Conservation (phyloP, 1,284 basidiomycete genomes). For the Malassezia vespertilionis region DNA sequence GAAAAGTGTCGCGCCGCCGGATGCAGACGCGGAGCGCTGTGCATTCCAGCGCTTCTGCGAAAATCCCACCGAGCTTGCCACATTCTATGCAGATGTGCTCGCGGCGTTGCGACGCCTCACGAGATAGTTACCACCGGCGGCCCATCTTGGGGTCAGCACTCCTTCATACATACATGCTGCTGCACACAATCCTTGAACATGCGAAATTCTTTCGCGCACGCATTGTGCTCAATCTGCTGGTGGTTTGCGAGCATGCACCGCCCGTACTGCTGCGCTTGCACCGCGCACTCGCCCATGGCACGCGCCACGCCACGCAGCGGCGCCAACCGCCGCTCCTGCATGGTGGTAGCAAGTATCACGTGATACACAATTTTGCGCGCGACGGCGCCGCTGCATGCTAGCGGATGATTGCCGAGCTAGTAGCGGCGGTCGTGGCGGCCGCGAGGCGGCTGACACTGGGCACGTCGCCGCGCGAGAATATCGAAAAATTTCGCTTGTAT, state of each 20-base stretch:
- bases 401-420: constrained; percentile 2
- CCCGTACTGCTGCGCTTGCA: constrained; percentile 61
- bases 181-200: constrained; percentile 63
- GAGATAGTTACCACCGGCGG: constrained; percentile 7
- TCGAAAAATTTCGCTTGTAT: constrained; percentile 31
- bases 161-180: constrained; percentile 54
- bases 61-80: constrained; percentile 22
- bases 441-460: constrained; percentile 33
- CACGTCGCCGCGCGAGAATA: constrained; percentile 31
- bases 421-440: constrained; percentile 19
- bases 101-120: background rate
- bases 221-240: constrained; percentile 62
- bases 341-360: constrained; percentile 1
- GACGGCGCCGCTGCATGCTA: too few relatives aligned
- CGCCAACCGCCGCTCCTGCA: constrained; percentile 3
- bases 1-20: constrained; percentile 15
- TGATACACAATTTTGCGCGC: background rate
- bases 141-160: constrained; percentile 9
- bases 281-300: background rate
- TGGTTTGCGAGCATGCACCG: constrained; percentile 65
- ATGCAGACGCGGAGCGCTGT: constrained; percentile 26
- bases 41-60: constrained; percentile 33
- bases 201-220: constrained; percentile 63
- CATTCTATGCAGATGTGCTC: constrained; percentile 28
- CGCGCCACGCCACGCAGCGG: background rate